Base-by-base conservation (phyloP, 257 asterid species). In the Avicennia marina region DNA sequence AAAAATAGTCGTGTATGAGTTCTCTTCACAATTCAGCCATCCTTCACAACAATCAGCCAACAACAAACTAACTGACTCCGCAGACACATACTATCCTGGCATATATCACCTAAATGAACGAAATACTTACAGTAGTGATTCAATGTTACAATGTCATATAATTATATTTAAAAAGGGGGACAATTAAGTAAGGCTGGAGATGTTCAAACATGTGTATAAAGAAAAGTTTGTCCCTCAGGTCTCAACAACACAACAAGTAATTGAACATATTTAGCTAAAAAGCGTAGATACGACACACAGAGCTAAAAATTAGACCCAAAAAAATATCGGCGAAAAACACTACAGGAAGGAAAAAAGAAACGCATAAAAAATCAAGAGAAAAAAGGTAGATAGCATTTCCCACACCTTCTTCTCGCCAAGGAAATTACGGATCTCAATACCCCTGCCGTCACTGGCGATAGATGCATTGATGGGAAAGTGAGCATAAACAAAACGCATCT, bases 401-500 rank as follows among this genome's bases (percentile, higher is more conserved):
- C 7, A n/a, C 56, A 84, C 95, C 95, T 63, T 81, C 73, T 87
- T 87, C 77, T 87, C 94, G 52, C 94, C 95, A 11, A 87, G 90
- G 62, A 87, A 87, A 53, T 87, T 87, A n/a, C 94, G 78, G 74
- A 87, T 87, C 88, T 87, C 95, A 53, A 87, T 87, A 0, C 81
- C 53, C 1, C 73, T 75, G 13, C 76, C 84, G 32, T 8, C 45
- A 42, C 61, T 50, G 32, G 78, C 46, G 60, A 87, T 87, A 43
- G 90, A 81, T 0, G 90, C 94, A 16, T 84, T 87, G 67, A 87
- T 87, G 4, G 90, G 95, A 42, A 87, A 87, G 44, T 87, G 95
- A 52, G 95, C 95, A 22, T 87, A 87, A 0, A 87, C 95, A n/a
- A 87, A 84, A 3, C 95, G 73, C 95, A 84, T 87, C 84, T 84